These are phyloP conservation scores for Pouteria campechiana DNA, from an alignment of 179 eudicot genomes.

Conservation along the genomic window DNA sequence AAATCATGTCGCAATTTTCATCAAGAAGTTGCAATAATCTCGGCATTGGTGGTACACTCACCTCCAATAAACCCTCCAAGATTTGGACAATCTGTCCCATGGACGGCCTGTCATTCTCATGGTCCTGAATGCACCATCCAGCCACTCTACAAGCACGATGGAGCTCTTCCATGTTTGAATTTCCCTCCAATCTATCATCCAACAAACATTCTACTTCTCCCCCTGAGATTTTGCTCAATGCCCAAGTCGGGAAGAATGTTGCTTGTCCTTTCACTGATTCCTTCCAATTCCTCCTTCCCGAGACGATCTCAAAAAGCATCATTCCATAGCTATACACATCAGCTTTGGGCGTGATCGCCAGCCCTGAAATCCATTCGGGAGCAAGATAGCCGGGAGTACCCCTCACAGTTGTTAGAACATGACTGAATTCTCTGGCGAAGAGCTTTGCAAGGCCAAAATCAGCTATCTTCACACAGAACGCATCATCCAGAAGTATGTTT, in stretches of 20 bases:
- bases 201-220: slow-evolving; percentile 16
- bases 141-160: slow-evolving; percentile 18
- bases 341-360: slow-evolving; percentile 17
- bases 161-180: slow-evolving; percentile 10
- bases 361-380: slow-evolving; percentile 22
- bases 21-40: slow-evolving; percentile 6
- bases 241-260: slow-evolving; percentile 8
- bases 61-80: slow-evolving; percentile 26
- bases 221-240: neutral
- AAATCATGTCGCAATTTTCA: too few species aligned
- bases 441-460: slow-evolving; percentile 24
- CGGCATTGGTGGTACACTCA: slow-evolving; percentile 19
- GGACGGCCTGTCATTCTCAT: slow-evolving; percentile 16
- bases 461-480: slow-evolving; percentile 14
- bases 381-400: slow-evolving; percentile 24
- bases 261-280: slow-evolving; percentile 3
- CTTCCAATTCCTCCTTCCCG: slow-evolving; percentile 13
- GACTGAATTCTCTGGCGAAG: slow-evolving; percentile 15
- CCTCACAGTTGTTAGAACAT: slow-evolving; percentile 20
- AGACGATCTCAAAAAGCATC: slow-evolving; percentile 17
- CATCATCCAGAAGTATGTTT: slow-evolving; percentile 13
- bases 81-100: slow-evolving; percentile 22
- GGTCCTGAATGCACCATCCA: slow-evolving; percentile 33
- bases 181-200: slow-evolving; percentile 11
- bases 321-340: slow-evolving; percentile 25